A percentile compares a stretch with the other conserved stretches of the same genome.
phyloP scores from a whole-genome alignment of 495 filamentous ascomycete species.

The Staphylotrichum longicolle region DNA sequence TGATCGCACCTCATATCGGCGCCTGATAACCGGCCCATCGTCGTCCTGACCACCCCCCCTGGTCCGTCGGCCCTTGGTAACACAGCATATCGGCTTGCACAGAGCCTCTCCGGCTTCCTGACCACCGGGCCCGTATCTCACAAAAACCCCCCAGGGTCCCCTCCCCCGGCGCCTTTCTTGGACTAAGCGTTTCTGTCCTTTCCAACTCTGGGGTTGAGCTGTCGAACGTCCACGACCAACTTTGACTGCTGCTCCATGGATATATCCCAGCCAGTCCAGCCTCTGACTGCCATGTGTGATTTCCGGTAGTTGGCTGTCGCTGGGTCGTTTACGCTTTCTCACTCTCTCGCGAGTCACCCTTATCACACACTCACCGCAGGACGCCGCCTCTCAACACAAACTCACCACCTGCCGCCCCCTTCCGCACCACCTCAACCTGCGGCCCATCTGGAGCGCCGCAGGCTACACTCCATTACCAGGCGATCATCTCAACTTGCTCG shows the following conservation, averaged over 20 bases:
- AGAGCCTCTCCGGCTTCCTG: constrained; percentile 29
- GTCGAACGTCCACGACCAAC: not conserved
- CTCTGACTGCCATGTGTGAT: constrained; percentile 33
- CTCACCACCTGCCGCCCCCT: not conserved
- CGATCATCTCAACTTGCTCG: not conserved
- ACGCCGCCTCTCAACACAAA: constrained; percentile 1
- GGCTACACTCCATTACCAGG: not conserved
- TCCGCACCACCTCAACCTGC: constrained; percentile 3
- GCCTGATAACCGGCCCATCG: constrained; percentile 25
- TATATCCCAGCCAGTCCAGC: constrained; percentile 18
- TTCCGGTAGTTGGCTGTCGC: constrained; percentile 30
- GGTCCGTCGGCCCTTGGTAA: constrained; percentile 8
- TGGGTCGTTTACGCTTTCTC: constrained; percentile 13
- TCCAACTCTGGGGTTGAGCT: not conserved
- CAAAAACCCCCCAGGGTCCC: constrained; percentile 17
- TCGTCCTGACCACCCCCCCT: constrained; percentile 7
- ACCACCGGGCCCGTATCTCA: constrained; percentile 26
- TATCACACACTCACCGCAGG: not conserved
- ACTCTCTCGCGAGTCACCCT: constrained; percentile 14
- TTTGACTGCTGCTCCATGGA: constrained; percentile 30
- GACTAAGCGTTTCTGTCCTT: not conserved
- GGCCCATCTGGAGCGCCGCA: constrained; percentile 8
- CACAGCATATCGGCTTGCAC: constrained; percentile 28
- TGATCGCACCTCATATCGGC: constrained; percentile 25
- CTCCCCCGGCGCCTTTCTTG: not conserved